Percentiles rank a stretch among this genome's conserved stretches.
Evolutionary conservation across 164 flowering plant species (phyloP).

Genomic region (Kingdonia uniflora): DNA sequence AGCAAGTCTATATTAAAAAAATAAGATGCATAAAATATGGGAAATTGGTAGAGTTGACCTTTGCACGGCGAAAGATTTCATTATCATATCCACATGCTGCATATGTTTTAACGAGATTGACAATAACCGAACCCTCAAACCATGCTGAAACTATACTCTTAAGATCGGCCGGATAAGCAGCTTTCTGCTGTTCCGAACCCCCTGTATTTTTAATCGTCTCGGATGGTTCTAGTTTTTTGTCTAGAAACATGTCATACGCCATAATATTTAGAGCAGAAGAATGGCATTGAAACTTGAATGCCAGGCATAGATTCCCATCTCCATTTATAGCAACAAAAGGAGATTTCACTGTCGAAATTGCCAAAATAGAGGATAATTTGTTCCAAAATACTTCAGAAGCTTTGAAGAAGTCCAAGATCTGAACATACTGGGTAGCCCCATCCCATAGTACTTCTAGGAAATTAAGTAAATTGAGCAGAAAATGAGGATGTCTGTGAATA

Average conservation of each 20-base stretch:
- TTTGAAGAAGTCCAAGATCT: slow-evolving; percentile 44
- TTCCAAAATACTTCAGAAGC: slow-evolving; percentile 54
- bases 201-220: slow-evolving; percentile 15
- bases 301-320: slow-evolving; percentile 20
- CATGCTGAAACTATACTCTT: slow-evolving; percentile 39
- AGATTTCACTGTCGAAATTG: slow-evolving; percentile 11
- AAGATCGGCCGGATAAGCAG: slow-evolving; percentile 16
- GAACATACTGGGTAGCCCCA: slow-evolving; percentile 54
- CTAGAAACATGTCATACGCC: slow-evolving; percentile 56
- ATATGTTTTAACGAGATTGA: slow-evolving; percentile 41
- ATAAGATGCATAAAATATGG: neutral
- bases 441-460: slow-evolving; percentile 77
- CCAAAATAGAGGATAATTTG: slow-evolving; percentile 28
- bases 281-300: slow-evolving; percentile 51
- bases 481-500: slow-evolving; percentile 45
- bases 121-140: slow-evolving; percentile 36
- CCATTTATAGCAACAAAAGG: slow-evolving; percentile 19
- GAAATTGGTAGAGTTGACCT: slow-evolving; percentile 35
- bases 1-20: neutral
- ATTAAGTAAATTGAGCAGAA: slow-evolving; percentile 48
- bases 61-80: slow-evolving; percentile 27
- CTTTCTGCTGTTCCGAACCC: slow-evolving; percentile 19
- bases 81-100: slow-evolving; percentile 42
- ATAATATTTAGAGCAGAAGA: slow-evolving; percentile 52
- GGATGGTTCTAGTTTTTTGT: slow-evolving; percentile 43